Evolutionary conservation across 2,329 filamentous ascomycete species (phyloP).

Genomic region (Aspergillus viridinutans): DNA sequence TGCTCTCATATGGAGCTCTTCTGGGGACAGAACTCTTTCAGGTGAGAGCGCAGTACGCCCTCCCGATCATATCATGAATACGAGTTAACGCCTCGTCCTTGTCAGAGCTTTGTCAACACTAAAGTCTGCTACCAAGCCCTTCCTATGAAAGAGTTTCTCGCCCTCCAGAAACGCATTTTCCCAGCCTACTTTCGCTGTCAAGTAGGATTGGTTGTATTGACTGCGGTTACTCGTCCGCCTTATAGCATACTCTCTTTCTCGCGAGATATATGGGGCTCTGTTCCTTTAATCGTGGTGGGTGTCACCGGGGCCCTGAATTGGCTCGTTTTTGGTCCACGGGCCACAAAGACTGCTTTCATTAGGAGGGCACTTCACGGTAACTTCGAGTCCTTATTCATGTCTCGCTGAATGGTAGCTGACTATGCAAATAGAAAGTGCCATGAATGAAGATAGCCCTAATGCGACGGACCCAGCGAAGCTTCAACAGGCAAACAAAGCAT

Average conservation of each 20-base stretch:
- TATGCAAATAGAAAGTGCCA: not conserved
- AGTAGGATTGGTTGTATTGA: slow-evolving; percentile 31
- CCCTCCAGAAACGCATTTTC: slow-evolving; percentile 38
- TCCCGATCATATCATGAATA: not conserved
- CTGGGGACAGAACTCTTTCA: slow-evolving; percentile 39
- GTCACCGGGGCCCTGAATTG: slow-evolving; percentile 34
- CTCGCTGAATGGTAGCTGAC: not conserved
- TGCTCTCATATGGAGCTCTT: slow-evolving; percentile 38
- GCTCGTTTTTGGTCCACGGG: slow-evolving; percentile 33
- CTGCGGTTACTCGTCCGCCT: slow-evolving; percentile 32
- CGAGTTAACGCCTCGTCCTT: not conserved
- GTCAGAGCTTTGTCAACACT: slow-evolving; percentile 38
- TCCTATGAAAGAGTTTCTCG: slow-evolving; percentile 35
- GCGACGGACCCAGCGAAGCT: slow-evolving; percentile 4
- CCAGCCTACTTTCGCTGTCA: slow-evolving; percentile 39
- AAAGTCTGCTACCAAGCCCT: slow-evolving; percentile 36
- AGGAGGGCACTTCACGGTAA: slow-evolving; percentile 23
- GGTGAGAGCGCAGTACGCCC: slow-evolving; percentile 6
- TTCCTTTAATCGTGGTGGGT: slow-evolving; percentile 28
- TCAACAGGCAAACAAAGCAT: slow-evolving; percentile 26
- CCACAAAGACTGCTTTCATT: slow-evolving; percentile 31
- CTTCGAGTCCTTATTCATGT: not conserved
- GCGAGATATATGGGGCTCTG: slow-evolving; percentile 16
- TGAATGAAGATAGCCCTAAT: not conserved
- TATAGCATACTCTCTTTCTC: slow-evolving; percentile 27